These are phyloP conservation scores for Diaporthe aspalathi DNA, from an alignment of 2,329 filamentous ascomycete genomes.

Conservation along the genomic window DNA sequence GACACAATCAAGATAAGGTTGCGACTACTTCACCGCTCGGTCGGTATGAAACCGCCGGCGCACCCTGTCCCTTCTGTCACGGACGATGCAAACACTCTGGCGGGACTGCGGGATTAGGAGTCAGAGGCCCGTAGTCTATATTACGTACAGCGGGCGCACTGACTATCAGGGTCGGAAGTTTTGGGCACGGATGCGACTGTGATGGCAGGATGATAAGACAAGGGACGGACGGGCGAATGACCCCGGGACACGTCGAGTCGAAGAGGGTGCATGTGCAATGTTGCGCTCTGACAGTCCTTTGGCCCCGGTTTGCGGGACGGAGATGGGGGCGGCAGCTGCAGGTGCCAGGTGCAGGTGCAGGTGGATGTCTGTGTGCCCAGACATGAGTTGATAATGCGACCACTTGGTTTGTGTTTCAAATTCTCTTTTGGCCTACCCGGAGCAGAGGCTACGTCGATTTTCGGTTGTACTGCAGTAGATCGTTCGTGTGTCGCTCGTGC, in stretches of 20 bases:
- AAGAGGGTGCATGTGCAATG: constrained; percentile 9
- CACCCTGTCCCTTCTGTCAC: not conserved
- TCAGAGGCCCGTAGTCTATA: constrained; percentile 15
- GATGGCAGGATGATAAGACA: constrained; percentile 9
- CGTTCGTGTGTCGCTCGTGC: not conserved
- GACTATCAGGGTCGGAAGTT: not conserved
- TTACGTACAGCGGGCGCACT: constrained; percentile 9
- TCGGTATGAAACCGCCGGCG: constrained; percentile 25
- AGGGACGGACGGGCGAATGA: constrained; percentile 18
- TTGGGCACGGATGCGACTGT: constrained; percentile 27
- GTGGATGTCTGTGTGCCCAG: constrained; percentile 26
- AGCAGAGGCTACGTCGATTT: constrained; percentile 1
- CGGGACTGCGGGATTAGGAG: constrained; percentile 13
- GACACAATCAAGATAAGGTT: constrained; percentile 12
- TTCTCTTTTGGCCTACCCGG: not conserved
- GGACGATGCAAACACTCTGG: constrained; percentile 28
- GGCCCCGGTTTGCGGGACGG: constrained; percentile 24
- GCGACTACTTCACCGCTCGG: constrained; percentile 24
- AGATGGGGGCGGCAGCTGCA: constrained; percentile 10
- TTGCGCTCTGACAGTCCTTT: constrained; percentile 23
- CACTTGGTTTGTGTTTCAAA: constrained; percentile 25
- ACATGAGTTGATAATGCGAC: constrained; percentile 26
- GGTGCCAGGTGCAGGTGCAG: constrained; percentile 12
- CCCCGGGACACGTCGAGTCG: constrained; percentile 22
- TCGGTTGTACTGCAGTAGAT: constrained; percentile 13